These are phyloP conservation scores for Curvularia sp. DNA, from an alignment of 2,329 filamentous ascomycete genomes.

Conservation along the genomic window DNA sequence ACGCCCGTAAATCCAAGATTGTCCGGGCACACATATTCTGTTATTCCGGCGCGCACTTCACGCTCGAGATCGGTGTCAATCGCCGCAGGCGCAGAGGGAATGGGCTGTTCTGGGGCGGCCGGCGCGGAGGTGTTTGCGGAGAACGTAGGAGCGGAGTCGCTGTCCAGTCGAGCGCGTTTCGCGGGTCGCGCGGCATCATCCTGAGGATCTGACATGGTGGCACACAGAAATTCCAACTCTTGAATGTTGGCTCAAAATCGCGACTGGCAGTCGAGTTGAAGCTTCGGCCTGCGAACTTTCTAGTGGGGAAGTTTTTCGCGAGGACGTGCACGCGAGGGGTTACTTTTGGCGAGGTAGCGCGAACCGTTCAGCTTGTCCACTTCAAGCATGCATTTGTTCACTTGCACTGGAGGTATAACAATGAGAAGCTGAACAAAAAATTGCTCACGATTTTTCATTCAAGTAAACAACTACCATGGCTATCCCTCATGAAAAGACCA, in stretches of 20 bases:
- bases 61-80: slow-evolving; percentile 46
- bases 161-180: slow-evolving; percentile 46
- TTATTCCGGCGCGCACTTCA: slow-evolving; percentile 64
- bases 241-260: slow-evolving; percentile 5
- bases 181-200: slow-evolving; percentile 34
- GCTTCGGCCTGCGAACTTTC: slow-evolving; percentile 15
- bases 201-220: slow-evolving; percentile 24
- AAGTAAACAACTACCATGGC: background rate
- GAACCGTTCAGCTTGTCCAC: too few species aligned
- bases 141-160: slow-evolving; percentile 19
- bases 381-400: too few species aligned
- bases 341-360: slow-evolving; percentile 20
- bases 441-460: background rate
- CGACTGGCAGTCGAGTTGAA: background rate
- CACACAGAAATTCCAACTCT: background rate
- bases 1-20: slow-evolving; percentile 67
- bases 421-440: background rate
- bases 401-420: too few species aligned
- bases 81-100: slow-evolving; percentile 17
- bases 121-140: slow-evolving; percentile 7
- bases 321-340: slow-evolving; percentile 22
- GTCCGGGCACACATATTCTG: slow-evolving; percentile 65
- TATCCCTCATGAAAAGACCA: background rate
- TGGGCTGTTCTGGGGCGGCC: slow-evolving; percentile 14
- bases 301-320: slow-evolving; percentile 41